Evolutionary conservation across 257 asterid genomes (phyloP), one percentile per base, ranked within the genome.

Genomic region (Penstemon eatonii): DNA sequence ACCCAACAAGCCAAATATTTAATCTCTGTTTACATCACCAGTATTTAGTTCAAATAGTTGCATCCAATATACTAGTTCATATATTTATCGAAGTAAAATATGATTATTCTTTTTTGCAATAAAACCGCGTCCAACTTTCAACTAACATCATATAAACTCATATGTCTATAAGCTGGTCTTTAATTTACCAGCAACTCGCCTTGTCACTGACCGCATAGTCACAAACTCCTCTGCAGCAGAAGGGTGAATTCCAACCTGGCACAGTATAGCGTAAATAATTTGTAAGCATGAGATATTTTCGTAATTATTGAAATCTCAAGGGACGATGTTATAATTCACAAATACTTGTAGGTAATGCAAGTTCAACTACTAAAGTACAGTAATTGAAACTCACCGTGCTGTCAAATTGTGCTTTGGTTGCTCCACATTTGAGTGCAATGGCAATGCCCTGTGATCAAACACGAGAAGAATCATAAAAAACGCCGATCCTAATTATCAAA

Each of bases 181-280:
- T 3, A 91, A 89, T 81, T 93, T 90, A 63, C 68, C 76, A 56
- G 87, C 71, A 59, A 93, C 68, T 15, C 76, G 86, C 87, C 95
- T 87, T 5, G 85, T 76, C 72, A 70, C 83, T 3, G 96, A 70
- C 57, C 97, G 80, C 99, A 90, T 90, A 0, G 97, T 90, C 75
- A 93, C 99, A 15, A 93, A 93, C 67, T 93, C 99, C 76, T 93
- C 99, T 0, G 96, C 97, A 70, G 99, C 89, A 60, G 99, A 93
- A 60, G 99, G 99, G 78, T 93, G 99, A 69, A 93, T 93, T 4
- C 99, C 97, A 9, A 90, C 89, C 99, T 93, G 80, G 45, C 13
- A 63, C 44, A 65, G 66, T 39, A 39, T 56, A 66, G 67, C 19
- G 64, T 25, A 25, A 25, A 25, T 25, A 25, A 25, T 25, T 25